A percentile compares a stretch with the other conserved stretches of the same genome.
These are phyloP conservation scores for Cystobasidium slooffiae DNA, from an alignment of 1,284 basidiomycete species.

Conservation along the genomic window DNA sequence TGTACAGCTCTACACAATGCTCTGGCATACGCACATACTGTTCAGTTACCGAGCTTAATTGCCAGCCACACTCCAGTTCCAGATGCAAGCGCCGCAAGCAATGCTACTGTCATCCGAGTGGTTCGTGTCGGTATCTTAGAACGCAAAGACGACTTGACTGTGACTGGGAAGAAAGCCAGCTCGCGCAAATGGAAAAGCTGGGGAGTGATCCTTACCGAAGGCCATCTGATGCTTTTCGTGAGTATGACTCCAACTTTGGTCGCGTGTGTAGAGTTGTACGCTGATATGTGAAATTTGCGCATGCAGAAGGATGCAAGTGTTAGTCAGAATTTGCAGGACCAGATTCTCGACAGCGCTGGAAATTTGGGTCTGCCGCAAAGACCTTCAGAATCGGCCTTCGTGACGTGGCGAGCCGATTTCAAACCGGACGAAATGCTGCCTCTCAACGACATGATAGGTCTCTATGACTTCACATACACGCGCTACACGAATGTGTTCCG, in stretches of 20 bases:
- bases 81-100: not conserved
- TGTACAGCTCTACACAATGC: slow-evolving; percentile 65
- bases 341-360: slow-evolving; percentile 56
- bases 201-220: slow-evolving; percentile 83
- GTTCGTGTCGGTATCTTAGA: slow-evolving; percentile 80
- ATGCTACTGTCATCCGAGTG: slow-evolving; percentile 65
- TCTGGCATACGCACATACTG: slow-evolving; percentile 70
- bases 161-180: slow-evolving; percentile 73
- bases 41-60: slow-evolving; percentile 60
- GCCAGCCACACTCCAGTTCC: no score
- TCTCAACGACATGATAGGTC: slow-evolving; percentile 75
- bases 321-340: slow-evolving; percentile 66
- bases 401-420: slow-evolving; percentile 60
- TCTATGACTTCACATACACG: slow-evolving; percentile 73
- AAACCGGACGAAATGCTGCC: slow-evolving; percentile 87
- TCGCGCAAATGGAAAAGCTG: slow-evolving; percentile 87
- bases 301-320: slow-evolving; percentile 70
- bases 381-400: not conserved
- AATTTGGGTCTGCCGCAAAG: slow-evolving; percentile 26
- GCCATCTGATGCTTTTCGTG: slow-evolving; percentile 84
- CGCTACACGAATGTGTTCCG: slow-evolving; percentile 80
- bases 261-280: not conserved
- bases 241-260: slow-evolving; percentile 18
- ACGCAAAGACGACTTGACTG: slow-evolving; percentile 79
- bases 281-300: not conserved